A percentile compares a stretch with the other conserved stretches of the same genome.
phyloP scores from a whole-genome alignment of 495 filamentous ascomycete species.

The Daldinia childiae region DNA sequence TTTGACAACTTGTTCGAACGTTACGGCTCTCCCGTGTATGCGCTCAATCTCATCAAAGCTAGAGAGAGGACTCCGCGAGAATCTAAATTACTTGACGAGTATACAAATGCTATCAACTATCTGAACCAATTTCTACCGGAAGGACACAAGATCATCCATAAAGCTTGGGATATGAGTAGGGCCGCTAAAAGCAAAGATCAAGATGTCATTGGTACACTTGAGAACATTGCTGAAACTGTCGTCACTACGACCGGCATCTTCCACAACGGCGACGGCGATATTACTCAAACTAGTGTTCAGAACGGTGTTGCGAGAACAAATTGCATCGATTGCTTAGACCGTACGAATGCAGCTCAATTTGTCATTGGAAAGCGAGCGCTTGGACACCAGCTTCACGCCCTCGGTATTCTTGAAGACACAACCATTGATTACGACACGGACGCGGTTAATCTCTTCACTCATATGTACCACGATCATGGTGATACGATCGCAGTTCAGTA shows the following conservation, averaged over 20 bases:
- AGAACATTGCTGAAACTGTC: constrained; percentile 86
- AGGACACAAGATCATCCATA: constrained; percentile 86
- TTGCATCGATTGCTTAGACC: constrained; percentile 96
- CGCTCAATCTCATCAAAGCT: constrained; percentile 92
- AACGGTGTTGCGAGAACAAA: constrained; percentile 95
- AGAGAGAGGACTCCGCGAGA: constrained; percentile 91
- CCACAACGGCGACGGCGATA: constrained; percentile 80
- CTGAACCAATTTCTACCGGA: constrained; percentile 92
- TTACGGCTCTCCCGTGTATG: constrained; percentile 91
- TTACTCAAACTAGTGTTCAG: constrained; percentile 74
- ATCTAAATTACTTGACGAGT: constrained; percentile 89
- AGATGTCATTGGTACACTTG: constrained; percentile 92
- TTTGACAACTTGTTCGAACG: constrained; percentile 96
- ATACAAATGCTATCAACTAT: constrained; percentile 86
- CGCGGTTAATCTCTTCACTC: constrained; percentile 92
- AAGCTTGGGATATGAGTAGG: constrained; percentile 97
- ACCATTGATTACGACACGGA: constrained; percentile 93
- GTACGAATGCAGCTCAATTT: constrained; percentile 97
- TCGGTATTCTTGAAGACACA: constrained; percentile 84
- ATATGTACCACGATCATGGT: constrained; percentile 97
- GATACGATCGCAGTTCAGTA: constrained; percentile 98
- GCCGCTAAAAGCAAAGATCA: constrained; percentile 94
- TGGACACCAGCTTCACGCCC: constrained; percentile 89
- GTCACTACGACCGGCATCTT: constrained; percentile 90
- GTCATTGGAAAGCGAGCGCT: constrained; percentile 97